Percentiles rank a stretch among this genome's conserved stretches.
Evolutionary conservation across 768 basidiomycete species (phyloP).

Genomic region (Tricholoma sp.): DNA sequence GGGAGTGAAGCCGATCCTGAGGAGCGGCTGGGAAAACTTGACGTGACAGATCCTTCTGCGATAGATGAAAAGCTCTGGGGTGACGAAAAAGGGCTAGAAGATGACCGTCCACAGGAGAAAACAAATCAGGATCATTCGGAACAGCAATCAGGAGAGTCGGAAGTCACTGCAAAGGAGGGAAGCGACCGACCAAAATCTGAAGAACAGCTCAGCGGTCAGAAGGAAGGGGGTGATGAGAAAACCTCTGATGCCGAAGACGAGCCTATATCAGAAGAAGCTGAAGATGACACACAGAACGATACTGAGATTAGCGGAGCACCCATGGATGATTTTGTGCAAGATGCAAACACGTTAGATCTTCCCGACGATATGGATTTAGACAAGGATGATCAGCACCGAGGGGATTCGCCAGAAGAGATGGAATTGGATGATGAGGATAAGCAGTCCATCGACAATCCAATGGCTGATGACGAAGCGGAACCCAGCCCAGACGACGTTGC

Average conservation of each 20-base stretch:
- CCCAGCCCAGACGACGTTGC: conserved; percentile 17
- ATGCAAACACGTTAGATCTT: conserved; percentile 81
- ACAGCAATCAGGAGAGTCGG: conserved; percentile 45
- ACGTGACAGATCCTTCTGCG: conserved; percentile 74
- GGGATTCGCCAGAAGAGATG: conserved; percentile 22
- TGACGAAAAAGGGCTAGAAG: conserved; percentile 62
- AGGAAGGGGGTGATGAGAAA: conserved; percentile 20
- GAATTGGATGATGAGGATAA: conserved; percentile 28
- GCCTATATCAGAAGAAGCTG: conserved; percentile 19
- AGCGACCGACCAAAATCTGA: conserved; percentile 34
- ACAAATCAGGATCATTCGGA: conserved; percentile 57
- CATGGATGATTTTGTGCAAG: conserved; percentile 71
- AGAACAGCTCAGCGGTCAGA: conserved; percentile 20
- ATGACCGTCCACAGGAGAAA: conserved; percentile 50
- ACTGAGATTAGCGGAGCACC: conserved; percentile 56
- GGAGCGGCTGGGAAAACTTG: conserved; percentile 79
- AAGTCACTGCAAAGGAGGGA: conserved; percentile 78
- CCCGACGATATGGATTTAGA: conserved; percentile 81
- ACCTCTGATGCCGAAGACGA: conserved; percentile 14
- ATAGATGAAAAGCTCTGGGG: conserved; percentile 99
- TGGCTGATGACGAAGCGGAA: conserved; percentile 26
- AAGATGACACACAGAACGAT: conserved; percentile 35
- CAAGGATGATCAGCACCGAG: conserved; percentile 32
- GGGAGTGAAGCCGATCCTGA: conserved; percentile 66
- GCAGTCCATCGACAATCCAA: conserved; percentile 24